Evolutionary conservation across 192 early-diverging fungal species (phyloP).

Genomic region (Radiomyces spectabilis): DNA sequence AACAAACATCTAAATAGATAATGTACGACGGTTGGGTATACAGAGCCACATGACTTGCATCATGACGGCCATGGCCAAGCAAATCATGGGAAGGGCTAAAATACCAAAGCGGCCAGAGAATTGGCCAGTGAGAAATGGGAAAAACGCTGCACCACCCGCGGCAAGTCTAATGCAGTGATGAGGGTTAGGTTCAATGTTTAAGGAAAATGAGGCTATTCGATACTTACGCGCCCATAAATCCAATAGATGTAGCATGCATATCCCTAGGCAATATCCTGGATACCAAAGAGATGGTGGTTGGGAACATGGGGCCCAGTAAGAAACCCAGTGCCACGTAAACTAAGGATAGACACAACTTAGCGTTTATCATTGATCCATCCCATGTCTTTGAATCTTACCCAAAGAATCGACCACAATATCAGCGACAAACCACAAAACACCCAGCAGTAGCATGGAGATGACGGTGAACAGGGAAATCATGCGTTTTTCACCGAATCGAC

Average conservation of each 20-base stretch:
- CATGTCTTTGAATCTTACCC: not conserved
- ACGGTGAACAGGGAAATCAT: conserved; percentile 17
- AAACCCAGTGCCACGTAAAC: not conserved
- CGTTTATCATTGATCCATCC: not conserved
- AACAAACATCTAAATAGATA: too few species aligned
- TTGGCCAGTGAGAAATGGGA: conserved; percentile 12
- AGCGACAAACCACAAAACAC: conserved; percentile 3
- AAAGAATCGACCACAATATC: not conserved
- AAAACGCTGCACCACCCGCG: conserved; percentile 12
- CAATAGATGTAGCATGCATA: conserved; percentile 20
- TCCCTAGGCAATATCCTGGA: conserved; percentile 16
- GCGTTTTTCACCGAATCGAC: conserved; percentile 25
- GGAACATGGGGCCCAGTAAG: conserved; percentile 2
- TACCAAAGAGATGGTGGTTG: conserved; percentile 8
- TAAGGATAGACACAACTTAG: not conserved
- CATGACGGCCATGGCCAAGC: conserved; percentile 5
- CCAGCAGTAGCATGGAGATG: not conserved
- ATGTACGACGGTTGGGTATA: too few species aligned
- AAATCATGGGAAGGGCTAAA: conserved; percentile 4
- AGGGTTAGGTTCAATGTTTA: not conserved
- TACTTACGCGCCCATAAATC: conserved; percentile 22
- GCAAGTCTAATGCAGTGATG: conserved; percentile 3
- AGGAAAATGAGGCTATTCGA: not conserved
- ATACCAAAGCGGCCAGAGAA: conserved; percentile 18
- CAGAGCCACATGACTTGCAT: conserved; percentile 13